Percentiles rank a stretch among this genome's conserved stretches.
Evolutionary conservation across 129 eudicot genomes (phyloP).

Genomic region (Heracleum sosnowskyi): DNA sequence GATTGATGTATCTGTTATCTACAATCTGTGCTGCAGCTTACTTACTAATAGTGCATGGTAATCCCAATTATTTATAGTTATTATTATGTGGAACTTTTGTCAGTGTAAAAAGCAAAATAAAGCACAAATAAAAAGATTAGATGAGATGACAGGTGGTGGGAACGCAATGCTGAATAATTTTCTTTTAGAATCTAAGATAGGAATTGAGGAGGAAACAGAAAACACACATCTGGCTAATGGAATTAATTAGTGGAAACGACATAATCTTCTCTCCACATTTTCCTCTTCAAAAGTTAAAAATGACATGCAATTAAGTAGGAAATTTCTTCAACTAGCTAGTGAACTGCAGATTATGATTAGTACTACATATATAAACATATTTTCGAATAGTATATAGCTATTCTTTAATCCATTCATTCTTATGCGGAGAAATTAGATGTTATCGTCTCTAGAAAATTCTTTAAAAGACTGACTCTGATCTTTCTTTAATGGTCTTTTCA

Average conservation of each 20-base stretch:
- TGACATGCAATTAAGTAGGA: background rate
- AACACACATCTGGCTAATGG: background rate
- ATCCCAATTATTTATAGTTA: background rate
- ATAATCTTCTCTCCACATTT: background rate
- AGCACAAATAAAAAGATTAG: background rate
- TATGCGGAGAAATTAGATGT: background rate
- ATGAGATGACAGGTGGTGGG: background rate
- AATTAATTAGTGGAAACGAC: background rate
- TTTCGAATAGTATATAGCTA: no score
- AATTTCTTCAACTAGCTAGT: no score
- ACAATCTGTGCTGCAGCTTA: background rate
- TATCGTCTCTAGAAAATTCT: background rate
- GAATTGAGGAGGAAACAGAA: background rate
- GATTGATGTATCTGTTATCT: background rate
- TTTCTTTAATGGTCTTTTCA: background rate
- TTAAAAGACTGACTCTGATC: background rate
- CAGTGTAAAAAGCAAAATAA: background rate
- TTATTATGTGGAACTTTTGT: background rate
- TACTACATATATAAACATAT: no score
- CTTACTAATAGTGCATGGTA: background rate
- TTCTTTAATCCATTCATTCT: background rate
- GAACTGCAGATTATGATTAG: no score
- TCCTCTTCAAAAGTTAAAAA: background rate
- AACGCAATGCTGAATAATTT: background rate
- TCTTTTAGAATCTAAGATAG: background rate